Evolutionary conservation across 129 eudicot genomes (phyloP), one percentile per base, ranked within the genome.

Genomic region (Saposhnikovia divaricata): DNA sequence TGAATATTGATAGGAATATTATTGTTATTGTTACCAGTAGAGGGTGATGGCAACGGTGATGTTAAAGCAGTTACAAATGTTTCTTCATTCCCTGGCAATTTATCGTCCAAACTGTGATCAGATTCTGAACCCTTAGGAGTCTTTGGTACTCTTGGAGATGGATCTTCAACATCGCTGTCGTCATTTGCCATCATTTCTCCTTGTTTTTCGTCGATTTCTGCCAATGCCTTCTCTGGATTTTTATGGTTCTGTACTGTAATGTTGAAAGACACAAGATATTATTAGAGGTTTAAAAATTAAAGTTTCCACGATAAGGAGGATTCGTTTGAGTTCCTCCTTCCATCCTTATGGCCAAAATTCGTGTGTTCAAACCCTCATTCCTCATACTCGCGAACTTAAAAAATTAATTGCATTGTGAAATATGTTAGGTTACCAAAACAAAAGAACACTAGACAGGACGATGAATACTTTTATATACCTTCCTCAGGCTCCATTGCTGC

Each of bases 71-170:
- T 11, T 14, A 4, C 43, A 68, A 68, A 55, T 2, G 37, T 1
- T 4, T 77, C 70, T 15, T 53, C 82, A 27, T 45, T 55, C 28
- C 57, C 80, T 6, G 83, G 31, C 9, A 85, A 51, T 42, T 82
- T 84, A 1, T 80, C 93, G 38, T 73, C 82, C 57, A 82, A 77
- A 57, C 89, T 71, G 63, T 84, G 75, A 43, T 89, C 91, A 44
- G 97, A 88, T 43, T 86, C 93, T 15, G 93, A 81, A 55, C 89
- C 87, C 6, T 81, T 16, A 7, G 90, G 85, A 21, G 82, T 85
- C 75, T 91, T 92, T 75, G 89, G 51, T 9, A 87, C 97, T 75
- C 92, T 86, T n/a, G 98, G 98, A 9, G 98, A 93, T 11, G 87
- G 73, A 61, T 80, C 79, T 34, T 85, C 89, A 34, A 14, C 16